Evolutionary conservation across 345 rosid species (phyloP), one percentile per base, ranked within the genome.

Genomic region (Populus simonii): DNA sequence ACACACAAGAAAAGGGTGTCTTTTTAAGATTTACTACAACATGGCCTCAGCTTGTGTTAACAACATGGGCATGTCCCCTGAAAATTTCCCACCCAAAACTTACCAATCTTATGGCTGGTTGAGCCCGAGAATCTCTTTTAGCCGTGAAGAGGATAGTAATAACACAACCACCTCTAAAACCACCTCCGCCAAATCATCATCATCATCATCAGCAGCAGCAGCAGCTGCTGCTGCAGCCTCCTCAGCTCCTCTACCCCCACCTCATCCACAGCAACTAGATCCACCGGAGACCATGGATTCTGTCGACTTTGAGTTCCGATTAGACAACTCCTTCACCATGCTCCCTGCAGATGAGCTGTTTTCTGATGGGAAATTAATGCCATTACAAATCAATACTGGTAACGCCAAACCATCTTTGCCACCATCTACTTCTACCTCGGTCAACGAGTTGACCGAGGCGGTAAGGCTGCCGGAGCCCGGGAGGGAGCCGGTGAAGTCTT

Each of bases 11-110:
- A 47, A 47, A 15, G 1, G 18, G 53, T 12, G 18, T 47, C 53
- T 15, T 15, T 15, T 47, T 15, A 47, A 47, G 53, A 10, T 15
- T 47, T 47, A 15, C 6, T 9, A n/a, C 27, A 57, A 9, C 17
- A 94, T 94, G 99, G 98, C 96, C 43, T 93, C 98, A 0, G 98
- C 91, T 61, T 95, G 99, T 78, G 92, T 90, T 6, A 92, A 92
- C 88, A 89, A 88, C 79, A 83, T 89, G 41, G 76, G 68, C 67
- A 75, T 92, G 63, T 81, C 97, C 53, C 90, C 91, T 76, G 92
- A 93, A 7, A 82, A 78, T 25, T 92, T 88, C 78, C 85, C 93
- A 12, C 31, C 87, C 47, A 67, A 81, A 18, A 59, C 82, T 7
- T 84, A 70, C 74, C 73, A 83, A 0, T 65, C 91, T 3, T 87